phyloP scores from a whole-genome alignment of 495 filamentous ascomycete species.

The Xylaria curta region DNA sequence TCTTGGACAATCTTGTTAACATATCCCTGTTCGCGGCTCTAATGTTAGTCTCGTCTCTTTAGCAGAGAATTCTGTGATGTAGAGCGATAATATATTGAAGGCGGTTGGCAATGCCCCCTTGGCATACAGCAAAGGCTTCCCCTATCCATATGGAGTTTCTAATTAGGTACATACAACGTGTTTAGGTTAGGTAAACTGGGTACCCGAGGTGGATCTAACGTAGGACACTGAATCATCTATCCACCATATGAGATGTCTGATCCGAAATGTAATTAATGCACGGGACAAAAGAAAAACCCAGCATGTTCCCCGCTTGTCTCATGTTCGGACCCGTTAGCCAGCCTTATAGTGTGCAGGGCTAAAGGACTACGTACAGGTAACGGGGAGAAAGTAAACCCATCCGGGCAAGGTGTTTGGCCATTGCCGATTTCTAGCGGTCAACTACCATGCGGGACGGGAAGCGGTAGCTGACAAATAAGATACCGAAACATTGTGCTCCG shows the following conservation, averaged over 20 bases:
- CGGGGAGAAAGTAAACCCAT: background rate
- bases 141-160: background rate
- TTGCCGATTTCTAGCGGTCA: background rate
- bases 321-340: background rate
- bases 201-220: background rate
- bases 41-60: background rate
- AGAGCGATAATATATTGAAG: background rate
- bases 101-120: background rate
- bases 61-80: background rate
- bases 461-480: constrained; percentile 16
- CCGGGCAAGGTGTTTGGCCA: background rate
- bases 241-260: background rate
- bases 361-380: background rate
- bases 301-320: background rate
- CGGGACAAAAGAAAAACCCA: background rate
- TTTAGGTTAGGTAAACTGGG: background rate
- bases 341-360: background rate
- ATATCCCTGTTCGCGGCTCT: constrained; percentile 7
- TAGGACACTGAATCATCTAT: background rate
- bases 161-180: background rate
- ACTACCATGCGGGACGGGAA: background rate
- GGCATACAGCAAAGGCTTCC: background rate
- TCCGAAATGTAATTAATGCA: background rate
- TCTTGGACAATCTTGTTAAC: background rate
- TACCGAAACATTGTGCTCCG: background rate